Evolutionary conservation across 192 early-diverging fungal genomes (phyloP), one percentile per base, ranked within the genome.

Genomic region (Rhizophagus prolifer): DNA sequence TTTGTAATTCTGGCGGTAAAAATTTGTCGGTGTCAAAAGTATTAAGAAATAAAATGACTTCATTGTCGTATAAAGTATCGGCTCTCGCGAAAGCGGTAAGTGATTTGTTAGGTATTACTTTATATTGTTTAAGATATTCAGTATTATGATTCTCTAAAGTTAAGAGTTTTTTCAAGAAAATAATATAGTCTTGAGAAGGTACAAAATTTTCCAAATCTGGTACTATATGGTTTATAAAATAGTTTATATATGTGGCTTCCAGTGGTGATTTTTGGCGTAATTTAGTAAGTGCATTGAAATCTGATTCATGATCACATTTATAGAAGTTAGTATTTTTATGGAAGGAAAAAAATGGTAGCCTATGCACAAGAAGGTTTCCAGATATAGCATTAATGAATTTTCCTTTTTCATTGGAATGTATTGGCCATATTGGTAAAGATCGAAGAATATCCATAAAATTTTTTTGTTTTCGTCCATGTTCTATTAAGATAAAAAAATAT

Each of bases 21-120:
- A 72, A 72, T 21, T 28, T 54, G 28, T 72, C 26, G 8, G 2
- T 26, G 13, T 25, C 70, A 72, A 72, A 72, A 30, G 21, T 34
- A 21, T 12, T 58, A 14, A 5, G 46, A 58, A 72, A 72, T 58
- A 31, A 21, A 14, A 13, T 4, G 8, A 31, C 5, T 13, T 54
- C 25, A 14, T 1, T 9, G 10, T 72, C 47, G 31, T 72, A 72
- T 30, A 72, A 34, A 19, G 10, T 26, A 16, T 16, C 7, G 3
- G 70, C 47, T 58, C 28, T 54, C 2, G 23, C 70, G 14, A 72
- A 10, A 36, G 16, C 19, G 0, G 19, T 38, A 21, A 67, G 30
- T 36, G 36, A 67, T 9, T 67, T 67, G 34, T 67, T 67, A n/a
- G 65, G 65, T 36, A 72, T 4, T 1, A 58, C n/a, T 8, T 13